Evolutionary conservation across 2,329 filamentous ascomycete species (phyloP).

Genomic region (Drechslera avenae): DNA sequence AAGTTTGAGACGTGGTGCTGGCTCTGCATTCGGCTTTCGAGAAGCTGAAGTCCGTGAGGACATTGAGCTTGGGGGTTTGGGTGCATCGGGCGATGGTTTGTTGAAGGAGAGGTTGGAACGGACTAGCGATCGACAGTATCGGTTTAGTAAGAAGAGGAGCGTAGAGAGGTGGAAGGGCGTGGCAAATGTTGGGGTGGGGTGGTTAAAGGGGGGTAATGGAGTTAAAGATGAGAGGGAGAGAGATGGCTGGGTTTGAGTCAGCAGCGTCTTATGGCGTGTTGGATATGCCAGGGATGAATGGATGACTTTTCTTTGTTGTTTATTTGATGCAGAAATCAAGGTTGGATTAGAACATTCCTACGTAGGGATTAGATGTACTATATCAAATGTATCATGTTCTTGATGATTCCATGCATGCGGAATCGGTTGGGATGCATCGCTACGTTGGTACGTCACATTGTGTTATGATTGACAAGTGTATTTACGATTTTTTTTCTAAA

Average conservation of each 20-base stretch:
- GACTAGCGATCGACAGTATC: conserved; percentile 39
- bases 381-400: no score
- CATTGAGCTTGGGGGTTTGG: conserved; percentile 39
- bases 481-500: no score
- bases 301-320: neutral
- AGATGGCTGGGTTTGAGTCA: conserved; percentile 34
- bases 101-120: conserved; percentile 42
- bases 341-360: neutral
- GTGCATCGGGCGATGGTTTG: conserved; percentile 27
- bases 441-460: no score
- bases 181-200: conserved; percentile 41
- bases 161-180: conserved; percentile 44
- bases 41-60: conserved; percentile 47
- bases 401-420: no score
- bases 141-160: conserved; percentile 42
- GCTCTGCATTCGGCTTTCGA: conserved; percentile 42
- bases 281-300: neutral
- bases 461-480: no score
- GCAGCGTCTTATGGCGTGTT: neutral
- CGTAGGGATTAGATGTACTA: no score
- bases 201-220: conserved; percentile 39
- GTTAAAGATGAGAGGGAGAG: conserved; percentile 36
- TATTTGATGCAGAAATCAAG: neutral
- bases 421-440: no score
- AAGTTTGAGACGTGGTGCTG: conserved; percentile 27